These are phyloP conservation scores for Stephania yunnanensis DNA, from an alignment of 164 flowering plant species.

Conservation along the genomic window DNA sequence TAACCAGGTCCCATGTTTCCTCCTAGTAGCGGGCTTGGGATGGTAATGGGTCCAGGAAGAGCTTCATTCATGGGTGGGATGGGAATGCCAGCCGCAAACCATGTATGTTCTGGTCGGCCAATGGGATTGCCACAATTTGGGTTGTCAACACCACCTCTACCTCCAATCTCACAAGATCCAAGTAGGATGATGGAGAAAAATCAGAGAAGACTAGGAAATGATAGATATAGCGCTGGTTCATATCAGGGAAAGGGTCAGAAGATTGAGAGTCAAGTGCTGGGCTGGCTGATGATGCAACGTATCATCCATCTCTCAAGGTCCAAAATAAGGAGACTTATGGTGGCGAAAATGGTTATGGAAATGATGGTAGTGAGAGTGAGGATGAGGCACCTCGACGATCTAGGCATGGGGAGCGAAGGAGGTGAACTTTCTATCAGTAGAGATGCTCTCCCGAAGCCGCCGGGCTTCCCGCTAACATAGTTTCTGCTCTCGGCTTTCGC, in stretches of 20 bases:
- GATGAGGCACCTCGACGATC: slow-evolving; percentile 96
- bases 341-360: slow-evolving; percentile 37
- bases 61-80: slow-evolving; percentile 79
- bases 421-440: slow-evolving; percentile 19
- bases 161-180: slow-evolving; percentile 37
- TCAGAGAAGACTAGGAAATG: slow-evolving; percentile 40
- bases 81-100: slow-evolving; percentile 39
- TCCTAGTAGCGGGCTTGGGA: slow-evolving; percentile 59
- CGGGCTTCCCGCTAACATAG: too few relatives aligned
- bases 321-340: slow-evolving; percentile 47
- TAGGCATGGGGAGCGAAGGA: slow-evolving; percentile 91
- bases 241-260: slow-evolving; percentile 53
- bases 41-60: slow-evolving; percentile 92
- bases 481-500: too few relatives aligned
- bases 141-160: slow-evolving; percentile 36
- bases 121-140: slow-evolving; percentile 42
- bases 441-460: too few relatives aligned
- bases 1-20: slow-evolving; percentile 67
- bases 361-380: slow-evolving; percentile 92
- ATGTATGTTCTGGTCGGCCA: slow-evolving; percentile 44
- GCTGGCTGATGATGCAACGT: slow-evolving; percentile 35
- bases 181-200: slow-evolving; percentile 39
- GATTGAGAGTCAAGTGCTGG: slow-evolving; percentile 23
- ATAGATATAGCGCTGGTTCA: slow-evolving; percentile 35
- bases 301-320: slow-evolving; percentile 36